Evolutionary conservation across 2,329 filamentous ascomycete species (phyloP), one percentile per base, ranked within the genome.

Genomic region (Atkinsonella texensis): DNA sequence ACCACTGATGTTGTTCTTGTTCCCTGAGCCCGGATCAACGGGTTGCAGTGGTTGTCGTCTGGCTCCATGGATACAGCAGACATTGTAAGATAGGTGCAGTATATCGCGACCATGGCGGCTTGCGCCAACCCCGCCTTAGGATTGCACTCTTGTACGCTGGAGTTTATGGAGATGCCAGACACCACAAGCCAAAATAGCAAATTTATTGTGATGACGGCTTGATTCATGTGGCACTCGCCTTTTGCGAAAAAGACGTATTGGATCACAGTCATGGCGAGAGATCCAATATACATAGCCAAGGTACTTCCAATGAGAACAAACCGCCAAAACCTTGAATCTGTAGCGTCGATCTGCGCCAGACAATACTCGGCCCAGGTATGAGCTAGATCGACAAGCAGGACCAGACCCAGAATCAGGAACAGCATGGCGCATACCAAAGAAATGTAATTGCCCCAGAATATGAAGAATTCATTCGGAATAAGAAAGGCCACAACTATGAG

Each of bases 21-120:
- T 54, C 88, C 89, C 55, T 87, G 86, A 8, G 89, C 90, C 50
- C 80, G 83, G 55, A 96, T 76, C 33, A 98, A 77, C 9, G 93
- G 93, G 69, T 98, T 98, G 80, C 93, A 98, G 57, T 87, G 79
- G 60, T 87, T 85, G 72, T 96, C 73, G 67, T 97, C 91, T 0
- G 93, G 93, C 62, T 98, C 91, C 93, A 98, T 97, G 51, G 89
- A 95, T 1, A 98, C 93, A 28, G 93, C 93, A 2, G 90, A 96
- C 83, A 98, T 89, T 58, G 93, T 98, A 51, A 98, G 80, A 65
- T 98, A 98, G 43, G 93, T 97, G 79, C 93, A 98, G 75, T 98
- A 98, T 53, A 95, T 81, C 17, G 90, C 89, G 44, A 98, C 93
- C 80, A 97, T 96, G 55, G 93, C 91, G 42, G 90, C 89, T 66